A percentile compares a stretch with the other conserved stretches of the same genome.
These are phyloP conservation scores for Lupinus albus DNA, from an alignment of 306 rosid genomes.

Conservation along the genomic window DNA sequence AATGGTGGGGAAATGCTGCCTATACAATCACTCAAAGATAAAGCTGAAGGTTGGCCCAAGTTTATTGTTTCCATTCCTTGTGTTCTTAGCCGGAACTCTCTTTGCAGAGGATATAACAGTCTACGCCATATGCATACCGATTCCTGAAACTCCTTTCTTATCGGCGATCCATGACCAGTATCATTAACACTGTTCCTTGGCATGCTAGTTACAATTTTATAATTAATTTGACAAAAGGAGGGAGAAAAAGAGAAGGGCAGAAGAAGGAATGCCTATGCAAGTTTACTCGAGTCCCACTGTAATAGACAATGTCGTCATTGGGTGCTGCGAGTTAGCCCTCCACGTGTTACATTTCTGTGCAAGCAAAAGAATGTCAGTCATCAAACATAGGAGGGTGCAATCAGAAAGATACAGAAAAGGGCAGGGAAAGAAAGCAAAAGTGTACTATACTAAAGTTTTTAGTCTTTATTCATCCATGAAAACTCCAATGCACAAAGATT, in stretches of 20 bases:
- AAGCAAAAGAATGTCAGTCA: conserved; percentile 30
- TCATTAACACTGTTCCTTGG: conserved; percentile 46
- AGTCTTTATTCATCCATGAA: background rate
- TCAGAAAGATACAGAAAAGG: background rate
- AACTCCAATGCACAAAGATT: background rate
- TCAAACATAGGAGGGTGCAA: background rate
- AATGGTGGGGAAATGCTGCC: conserved; percentile 47
- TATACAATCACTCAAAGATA: conserved; percentile 62
- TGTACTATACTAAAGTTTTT: background rate
- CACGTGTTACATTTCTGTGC: conserved; percentile 66
- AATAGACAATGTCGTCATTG: conserved; percentile 63
- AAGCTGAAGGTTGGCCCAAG: conserved; percentile 69
- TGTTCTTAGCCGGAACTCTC: conserved; percentile 45
- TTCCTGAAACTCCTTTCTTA: conserved; percentile 39
- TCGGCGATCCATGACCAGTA: conserved; percentile 37
- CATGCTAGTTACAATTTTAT: conserved; percentile 60
- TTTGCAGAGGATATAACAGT: conserved; percentile 57
- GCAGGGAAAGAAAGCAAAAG: background rate
- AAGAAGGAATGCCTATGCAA: conserved; percentile 44
- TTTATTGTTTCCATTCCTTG: conserved; percentile 52
- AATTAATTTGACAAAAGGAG: conserved; percentile 49
- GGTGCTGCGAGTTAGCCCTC: conserved; percentile 82
- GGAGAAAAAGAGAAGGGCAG: conserved; percentile 23
- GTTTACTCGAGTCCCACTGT: conserved; percentile 37
- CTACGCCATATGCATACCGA: conserved; percentile 77